phyloP scores from a whole-genome alignment of 2,329 filamentous ascomycete genomes.

The Colletotrichum caudatum region DNA sequence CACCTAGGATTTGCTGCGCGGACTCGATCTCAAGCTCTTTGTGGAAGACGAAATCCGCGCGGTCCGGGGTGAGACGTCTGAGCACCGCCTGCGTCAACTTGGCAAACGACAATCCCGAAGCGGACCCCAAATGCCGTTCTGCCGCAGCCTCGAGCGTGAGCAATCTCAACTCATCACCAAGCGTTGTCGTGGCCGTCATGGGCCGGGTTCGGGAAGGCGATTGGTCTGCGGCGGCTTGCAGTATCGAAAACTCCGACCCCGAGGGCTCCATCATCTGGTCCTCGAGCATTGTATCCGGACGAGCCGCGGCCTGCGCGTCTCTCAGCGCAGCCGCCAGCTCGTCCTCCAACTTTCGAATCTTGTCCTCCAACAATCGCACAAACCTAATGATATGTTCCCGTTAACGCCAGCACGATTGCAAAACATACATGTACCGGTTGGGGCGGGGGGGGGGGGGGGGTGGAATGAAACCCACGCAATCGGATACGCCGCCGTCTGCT shows the following conservation, averaged over 20 bases:
- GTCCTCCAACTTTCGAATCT: background rate
- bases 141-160: conserved; percentile 58
- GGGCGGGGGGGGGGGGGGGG: background rate
- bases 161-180: conserved; percentile 52
- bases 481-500: conserved; percentile 55
- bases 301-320: background rate
- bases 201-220: conserved; percentile 27
- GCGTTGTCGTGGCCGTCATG: conserved; percentile 43
- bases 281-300: background rate
- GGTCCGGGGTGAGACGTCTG: conserved; percentile 56
- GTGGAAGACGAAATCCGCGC: conserved; percentile 56
- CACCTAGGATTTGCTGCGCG: background rate
- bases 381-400: background rate
- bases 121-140: conserved; percentile 58
- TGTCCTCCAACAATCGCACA: conserved; percentile 33
- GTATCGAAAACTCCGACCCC: background rate
- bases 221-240: background rate
- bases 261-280: background rate
- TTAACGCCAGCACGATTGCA: background rate
- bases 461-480: conserved; percentile 50
- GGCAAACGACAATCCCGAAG: conserved; percentile 59
- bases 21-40: background rate
- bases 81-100: conserved; percentile 57
- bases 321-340: background rate
- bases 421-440: background rate